A percentile compares a stretch with the other conserved stretches of the same genome.
phyloP scores from a whole-genome alignment of 371 early-diverging fungal species.

The Mortierella sp. region DNA sequence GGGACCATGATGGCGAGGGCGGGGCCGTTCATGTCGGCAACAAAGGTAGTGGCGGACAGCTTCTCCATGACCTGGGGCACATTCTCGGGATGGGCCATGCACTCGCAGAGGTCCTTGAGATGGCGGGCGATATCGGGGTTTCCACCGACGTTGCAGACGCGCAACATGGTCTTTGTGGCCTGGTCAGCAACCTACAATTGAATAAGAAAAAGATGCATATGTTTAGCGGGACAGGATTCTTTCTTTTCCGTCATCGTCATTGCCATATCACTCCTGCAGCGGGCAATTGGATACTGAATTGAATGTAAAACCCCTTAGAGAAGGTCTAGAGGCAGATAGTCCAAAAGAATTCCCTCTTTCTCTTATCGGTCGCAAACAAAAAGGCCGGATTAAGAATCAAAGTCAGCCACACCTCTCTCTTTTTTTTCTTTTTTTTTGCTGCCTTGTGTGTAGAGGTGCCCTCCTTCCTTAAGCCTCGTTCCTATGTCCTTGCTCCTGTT shows the following conservation, averaged over 20 bases:
- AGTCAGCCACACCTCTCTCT: constrained; percentile 27
- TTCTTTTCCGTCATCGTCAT: background rate
- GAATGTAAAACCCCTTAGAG: background rate
- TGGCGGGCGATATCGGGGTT: constrained; percentile 84
- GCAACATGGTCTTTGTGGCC: constrained; percentile 72
- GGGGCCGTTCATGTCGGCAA: constrained; percentile 83
- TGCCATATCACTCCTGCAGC: background rate
- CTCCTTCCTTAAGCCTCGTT: background rate
- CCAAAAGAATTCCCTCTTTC: background rate
- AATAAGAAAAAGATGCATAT: background rate
- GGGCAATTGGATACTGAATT: background rate
- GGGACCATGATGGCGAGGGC: constrained; percentile 86
- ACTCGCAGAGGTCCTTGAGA: constrained; percentile 75
- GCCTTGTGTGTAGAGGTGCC: background rate
- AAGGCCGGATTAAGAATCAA: constrained; percentile 21
- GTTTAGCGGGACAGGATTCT: constrained; percentile 16
- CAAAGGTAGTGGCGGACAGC: constrained; percentile 84
- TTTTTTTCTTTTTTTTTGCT: background rate
- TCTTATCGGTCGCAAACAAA: background rate
- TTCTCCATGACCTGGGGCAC: constrained; percentile 79
- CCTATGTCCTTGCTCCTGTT: background rate
- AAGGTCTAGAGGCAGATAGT: background rate
- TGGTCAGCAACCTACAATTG: constrained; percentile 60
- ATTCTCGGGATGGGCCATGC: constrained; percentile 82
- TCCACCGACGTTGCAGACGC: constrained; percentile 78